Evolutionary conservation across 768 basidiomycete genomes (phyloP).

Genomic region (Leccinum subgranulosum): DNA sequence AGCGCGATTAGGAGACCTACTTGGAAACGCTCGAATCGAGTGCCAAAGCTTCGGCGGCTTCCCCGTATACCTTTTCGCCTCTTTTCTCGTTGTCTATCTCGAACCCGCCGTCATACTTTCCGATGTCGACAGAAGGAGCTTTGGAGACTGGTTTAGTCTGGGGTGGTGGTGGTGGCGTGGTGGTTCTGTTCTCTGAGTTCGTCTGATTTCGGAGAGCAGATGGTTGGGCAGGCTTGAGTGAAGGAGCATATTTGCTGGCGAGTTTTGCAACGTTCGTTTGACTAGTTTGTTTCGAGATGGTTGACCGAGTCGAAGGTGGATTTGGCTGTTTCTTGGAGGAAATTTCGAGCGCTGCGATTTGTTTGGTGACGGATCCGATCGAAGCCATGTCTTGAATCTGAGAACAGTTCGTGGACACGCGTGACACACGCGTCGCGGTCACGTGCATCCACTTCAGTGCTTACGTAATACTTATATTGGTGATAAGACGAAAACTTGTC

Average conservation of each 20-base stretch:
- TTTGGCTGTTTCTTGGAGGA: constrained; percentile 46
- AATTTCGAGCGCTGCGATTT: constrained; percentile 69
- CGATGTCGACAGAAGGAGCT: constrained; percentile 60
- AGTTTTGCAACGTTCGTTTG: constrained; percentile 67
- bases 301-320: constrained; percentile 26
- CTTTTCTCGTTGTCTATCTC: constrained; percentile 83
- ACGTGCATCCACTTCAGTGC: constrained; percentile 17
- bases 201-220: constrained; percentile 45
- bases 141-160: constrained; percentile 20
- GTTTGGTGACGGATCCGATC: constrained; percentile 53
- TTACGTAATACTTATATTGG: background rate
- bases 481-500: too few relatives aligned
- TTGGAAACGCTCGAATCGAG: constrained; percentile 76
- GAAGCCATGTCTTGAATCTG: constrained; percentile 40
- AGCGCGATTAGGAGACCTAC: constrained; percentile 39
- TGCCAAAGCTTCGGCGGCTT: constrained; percentile 77
- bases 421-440: constrained; percentile 24
- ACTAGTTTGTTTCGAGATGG: constrained; percentile 52
- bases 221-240: constrained; percentile 29
- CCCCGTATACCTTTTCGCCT: constrained; percentile 70
- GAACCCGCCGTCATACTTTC: constrained; percentile 95
- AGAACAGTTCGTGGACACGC: background rate
- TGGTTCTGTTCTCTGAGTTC: constrained; percentile 23
- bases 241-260: constrained; percentile 67
- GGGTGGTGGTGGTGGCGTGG: constrained; percentile 15